Evolutionary conservation across 1,284 basidiomycete species (phyloP), one percentile per base, ranked within the genome.

Genomic region (Boletus subluridellus): DNA sequence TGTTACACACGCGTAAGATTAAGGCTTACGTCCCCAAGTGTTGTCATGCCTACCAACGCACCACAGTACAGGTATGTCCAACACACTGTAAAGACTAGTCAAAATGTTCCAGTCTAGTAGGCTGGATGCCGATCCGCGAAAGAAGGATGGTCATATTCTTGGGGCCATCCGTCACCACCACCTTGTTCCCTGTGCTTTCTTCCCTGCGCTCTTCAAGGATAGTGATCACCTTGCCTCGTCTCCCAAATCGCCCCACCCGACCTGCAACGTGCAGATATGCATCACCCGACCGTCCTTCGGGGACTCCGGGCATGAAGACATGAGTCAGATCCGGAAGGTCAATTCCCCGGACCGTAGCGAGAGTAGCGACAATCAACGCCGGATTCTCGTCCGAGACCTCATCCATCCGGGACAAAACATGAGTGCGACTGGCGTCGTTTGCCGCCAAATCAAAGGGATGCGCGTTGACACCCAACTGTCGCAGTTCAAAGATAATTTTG

Each of bases 191-290:
- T 49, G 44, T 53, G 52, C 65, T 65, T 32, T 63, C 63, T 42
- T 72, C 73, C 44, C 63, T 61, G 54, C 61, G 69, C 57, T 75
- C 74, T 52, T 80, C 77, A 42, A 89, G 67, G 28, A 90, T 74
- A 35, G 77, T 83, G 53, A 91, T 75, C 55, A 89, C 86, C 68
- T 82, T 83, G 21, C 87, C 86, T 41, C 71, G 74, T 52, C 80
- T 75, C 46, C 86, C 85, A 68, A 89, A 88, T 54, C 89, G 80
- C 15, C 89, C 88, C 8, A 87, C 86, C 15, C 90, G 83, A n/a
- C 89, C 90, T 3, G 86, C 83, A 55, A 86, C 73, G 65, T 92
- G 89, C 62, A 86, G 66, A 68, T 91, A 92, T 49, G 76, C 77
- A 66, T 88, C 86, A 15, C 82, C 75, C 60, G 67, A 73, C 30